Percentiles rank a stretch among this genome's conserved stretches.
Evolutionary conservation across 176 grass and related monocot species (phyloP).

Genomic region (Ananas comosus): DNA sequence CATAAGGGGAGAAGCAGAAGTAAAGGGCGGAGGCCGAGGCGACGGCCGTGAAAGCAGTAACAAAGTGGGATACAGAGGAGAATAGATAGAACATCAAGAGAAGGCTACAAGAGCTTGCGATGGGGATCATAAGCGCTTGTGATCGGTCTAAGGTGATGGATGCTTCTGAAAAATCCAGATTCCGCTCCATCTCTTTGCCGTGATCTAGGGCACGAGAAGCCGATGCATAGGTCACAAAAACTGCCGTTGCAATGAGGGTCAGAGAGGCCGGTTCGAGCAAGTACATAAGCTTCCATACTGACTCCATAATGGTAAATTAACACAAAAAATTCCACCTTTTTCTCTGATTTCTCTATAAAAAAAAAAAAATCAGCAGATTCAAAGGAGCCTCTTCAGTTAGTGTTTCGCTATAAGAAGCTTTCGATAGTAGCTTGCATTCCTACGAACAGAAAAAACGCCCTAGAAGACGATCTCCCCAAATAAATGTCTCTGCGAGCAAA

Average conservation of each 20-base stretch:
- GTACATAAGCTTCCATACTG: constrained; percentile 65
- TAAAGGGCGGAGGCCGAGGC: constrained; percentile 74
- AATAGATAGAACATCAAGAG: constrained; percentile 94
- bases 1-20: constrained; percentile 66
- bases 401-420: background rate
- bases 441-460: background rate
- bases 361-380: background rate
- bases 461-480: background rate
- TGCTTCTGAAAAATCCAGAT: constrained; percentile 90
- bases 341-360: background rate
- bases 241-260: constrained; percentile 54
- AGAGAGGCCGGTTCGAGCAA: constrained; percentile 85
- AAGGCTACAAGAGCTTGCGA: constrained; percentile 81
- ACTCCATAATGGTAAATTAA: constrained; percentile 42
- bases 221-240: constrained; percentile 72
- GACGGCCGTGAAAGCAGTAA: constrained; percentile 68
- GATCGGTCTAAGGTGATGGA: constrained; percentile 80
- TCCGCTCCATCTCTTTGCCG: constrained; percentile 84
- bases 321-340: background rate
- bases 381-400: background rate
- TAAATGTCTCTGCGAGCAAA: background rate
- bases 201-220: constrained; percentile 78
- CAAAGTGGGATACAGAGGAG: constrained; percentile 78
- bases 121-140: constrained; percentile 77
- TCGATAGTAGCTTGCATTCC: background rate